Base-by-base conservation (phyloP, 176 grass and related monocot genomes). In the Melocanna baccifera region DNA sequence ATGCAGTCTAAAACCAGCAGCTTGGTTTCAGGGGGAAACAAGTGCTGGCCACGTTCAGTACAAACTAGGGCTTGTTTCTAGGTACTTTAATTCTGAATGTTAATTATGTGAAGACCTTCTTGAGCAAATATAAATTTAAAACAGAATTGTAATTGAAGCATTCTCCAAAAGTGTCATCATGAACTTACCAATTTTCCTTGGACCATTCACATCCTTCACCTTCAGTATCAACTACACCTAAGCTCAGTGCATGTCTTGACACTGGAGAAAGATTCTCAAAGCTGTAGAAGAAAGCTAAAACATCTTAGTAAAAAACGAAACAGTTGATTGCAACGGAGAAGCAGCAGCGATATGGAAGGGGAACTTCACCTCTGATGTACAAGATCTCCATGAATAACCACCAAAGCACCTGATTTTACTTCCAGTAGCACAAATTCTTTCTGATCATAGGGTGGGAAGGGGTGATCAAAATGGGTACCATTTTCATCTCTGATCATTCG, bases 211-310 rank as follows among this genome's bases (percentile, higher is more conserved):
- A 95, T 84, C 87, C 96, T 78, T 96, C 85, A 18, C n/a, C n/a
- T n/a, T n/a, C n/a, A n/a, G 91, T 94, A 65, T 96, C 96, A 71
- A 98, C 91, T 70, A 98, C 83, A 78, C 96, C 93, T 81, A 98
- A 85, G 76, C 85, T 95, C 1, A 93, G 56, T 71, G 95, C 95
- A 89, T 98, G 96, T 61, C 96, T 94, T 87, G 96, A 98, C n/a
- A 68, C 81, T 4, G 83, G 71, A 63, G 96, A 98, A 56, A 79
- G 77, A 76, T 98, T 98, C 65, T 95, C 96, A 58, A 94, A 94
- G 84, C 96, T 98, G 89, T 29, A 62, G 61, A 87, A 76, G 16
- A 75, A 80, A 62, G 34, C 12, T 50, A 86, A 72, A 73, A 4
- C 46, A 47, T 12, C 28, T 77, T 66, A 86, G 9, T n/a, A 20